Evolutionary conservation across 1,284 basidiomycete genomes (phyloP).

Genomic region (Trametes polyzona): DNA sequence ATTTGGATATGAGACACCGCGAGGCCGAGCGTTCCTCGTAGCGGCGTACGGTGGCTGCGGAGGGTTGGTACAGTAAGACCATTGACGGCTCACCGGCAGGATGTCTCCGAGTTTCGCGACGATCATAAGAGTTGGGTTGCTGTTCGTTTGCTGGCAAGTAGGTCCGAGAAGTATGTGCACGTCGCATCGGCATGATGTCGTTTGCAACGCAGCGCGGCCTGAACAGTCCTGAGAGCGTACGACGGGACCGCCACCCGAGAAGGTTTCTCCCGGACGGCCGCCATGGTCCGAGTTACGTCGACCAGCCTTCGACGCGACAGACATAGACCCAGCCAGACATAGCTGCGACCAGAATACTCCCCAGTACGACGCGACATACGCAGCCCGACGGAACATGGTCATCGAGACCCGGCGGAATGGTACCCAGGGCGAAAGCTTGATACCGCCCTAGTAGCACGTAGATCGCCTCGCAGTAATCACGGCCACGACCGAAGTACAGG

Average conservation of each 20-base stretch:
- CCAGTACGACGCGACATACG: not conserved
- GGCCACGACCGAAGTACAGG: not conserved
- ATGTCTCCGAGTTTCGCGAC: not conserved
- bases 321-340: constrained; percentile 5
- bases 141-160: constrained; percentile 3
- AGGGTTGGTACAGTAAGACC: not conserved
- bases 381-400: not conserved
- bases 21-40: no score
- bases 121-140: not conserved
- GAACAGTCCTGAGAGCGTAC: not conserved
- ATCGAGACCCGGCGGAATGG: constrained; percentile 12
- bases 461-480: constrained; percentile 1
- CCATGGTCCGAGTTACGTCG: not conserved
- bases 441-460: not conserved
- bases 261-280: constrained; percentile 1
- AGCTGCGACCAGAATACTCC: not conserved
- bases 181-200: not conserved
- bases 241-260: constrained; percentile 1
- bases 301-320: not conserved
- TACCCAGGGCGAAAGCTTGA: constrained; percentile 8
- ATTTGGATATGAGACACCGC: not conserved
- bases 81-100: not conserved
- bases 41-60: not conserved
- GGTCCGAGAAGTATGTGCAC: not conserved
- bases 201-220: not conserved